These are phyloP conservation scores for Tolypocladium album DNA, from an alignment of 2,329 filamentous ascomycete species.

Conservation along the genomic window DNA sequence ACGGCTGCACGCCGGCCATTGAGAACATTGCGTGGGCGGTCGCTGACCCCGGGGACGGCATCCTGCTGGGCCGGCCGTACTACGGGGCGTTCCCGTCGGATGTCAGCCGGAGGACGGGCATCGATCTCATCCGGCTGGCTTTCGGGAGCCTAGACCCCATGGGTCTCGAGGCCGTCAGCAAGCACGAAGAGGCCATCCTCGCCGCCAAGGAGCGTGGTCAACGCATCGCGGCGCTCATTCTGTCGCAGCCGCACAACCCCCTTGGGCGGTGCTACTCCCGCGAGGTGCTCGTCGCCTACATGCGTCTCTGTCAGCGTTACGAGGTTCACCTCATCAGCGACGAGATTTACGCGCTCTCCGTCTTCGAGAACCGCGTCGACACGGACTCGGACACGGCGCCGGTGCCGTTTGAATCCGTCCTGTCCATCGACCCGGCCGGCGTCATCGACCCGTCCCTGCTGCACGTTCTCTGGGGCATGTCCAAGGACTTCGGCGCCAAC, in stretches of 20 bases:
- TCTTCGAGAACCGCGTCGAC: constrained; percentile 30
- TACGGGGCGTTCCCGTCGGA: constrained; percentile 39
- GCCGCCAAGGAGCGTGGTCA: constrained; percentile 25
- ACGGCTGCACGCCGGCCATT: constrained; percentile 29
- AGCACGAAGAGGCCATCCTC: constrained; percentile 33
- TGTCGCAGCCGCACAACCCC: constrained; percentile 42
- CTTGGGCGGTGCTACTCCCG: constrained; percentile 36
- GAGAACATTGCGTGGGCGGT: constrained; percentile 29
- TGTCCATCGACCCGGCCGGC: constrained; percentile 29
- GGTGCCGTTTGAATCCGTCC: constrained; percentile 31
- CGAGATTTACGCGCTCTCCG: constrained; percentile 40
- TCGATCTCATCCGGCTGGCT: constrained; percentile 29
- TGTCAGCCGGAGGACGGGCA: constrained; percentile 28
- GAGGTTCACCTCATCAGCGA: constrained; percentile 41
- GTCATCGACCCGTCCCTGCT: constrained; percentile 37
- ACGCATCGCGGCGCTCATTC: constrained; percentile 34
- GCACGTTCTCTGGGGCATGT: constrained; percentile 38
- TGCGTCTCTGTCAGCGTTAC: constrained; percentile 36
- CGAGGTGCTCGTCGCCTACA: constrained; percentile 24
- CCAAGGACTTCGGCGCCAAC: constrained; percentile 45
- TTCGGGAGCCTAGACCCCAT: constrained; percentile 34
- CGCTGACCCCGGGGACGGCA: constrained; percentile 26
- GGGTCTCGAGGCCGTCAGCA: constrained; percentile 23
- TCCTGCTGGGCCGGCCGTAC: constrained; percentile 30
- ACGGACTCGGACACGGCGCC: constrained; percentile 7